A percentile compares a stretch with the other conserved stretches of the same genome.
These are phyloP conservation scores for Tetracentron sinense DNA, from an alignment of 164 flowering plant species.

Conservation along the genomic window DNA sequence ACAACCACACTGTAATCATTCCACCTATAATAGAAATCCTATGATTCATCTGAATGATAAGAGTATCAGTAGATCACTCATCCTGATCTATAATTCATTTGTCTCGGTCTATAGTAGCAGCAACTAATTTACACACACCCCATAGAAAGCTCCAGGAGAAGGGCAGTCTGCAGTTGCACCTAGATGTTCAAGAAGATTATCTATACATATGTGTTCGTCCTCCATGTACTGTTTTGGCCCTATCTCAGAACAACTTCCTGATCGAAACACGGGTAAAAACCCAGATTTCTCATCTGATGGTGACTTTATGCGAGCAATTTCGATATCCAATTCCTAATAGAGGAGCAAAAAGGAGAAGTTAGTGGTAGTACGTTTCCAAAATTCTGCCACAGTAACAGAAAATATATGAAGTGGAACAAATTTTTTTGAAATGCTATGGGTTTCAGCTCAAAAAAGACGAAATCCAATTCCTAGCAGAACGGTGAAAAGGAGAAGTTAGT, in stretches of 20 bases:
- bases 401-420: too few relatives aligned
- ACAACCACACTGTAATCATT: too few relatives aligned
- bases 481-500: too few relatives aligned
- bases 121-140: constrained; percentile 52
- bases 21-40: neutral
- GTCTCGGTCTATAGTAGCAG: neutral
- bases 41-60: neutral
- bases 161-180: constrained; percentile 42
- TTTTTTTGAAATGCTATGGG: too few relatives aligned
- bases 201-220: constrained; percentile 82
- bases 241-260: constrained; percentile 87
- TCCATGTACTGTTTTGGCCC: constrained; percentile 90
- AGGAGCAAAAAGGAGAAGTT: constrained; percentile 1
- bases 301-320: constrained; percentile 25
- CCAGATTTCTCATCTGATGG: constrained; percentile 42
- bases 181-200: constrained; percentile 61
- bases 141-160: constrained; percentile 88
- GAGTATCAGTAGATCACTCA: too few relatives aligned
- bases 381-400: too few relatives aligned
- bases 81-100: neutral
- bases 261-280: constrained; percentile 63
- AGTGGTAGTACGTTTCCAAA: too few relatives aligned
- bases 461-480: too few relatives aligned
- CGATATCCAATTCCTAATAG: constrained; percentile 46
- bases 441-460: too few relatives aligned